Conservation (phyloP, 1,139 yeast species). For the Sugiyamaella grinbergsii region DNA sequence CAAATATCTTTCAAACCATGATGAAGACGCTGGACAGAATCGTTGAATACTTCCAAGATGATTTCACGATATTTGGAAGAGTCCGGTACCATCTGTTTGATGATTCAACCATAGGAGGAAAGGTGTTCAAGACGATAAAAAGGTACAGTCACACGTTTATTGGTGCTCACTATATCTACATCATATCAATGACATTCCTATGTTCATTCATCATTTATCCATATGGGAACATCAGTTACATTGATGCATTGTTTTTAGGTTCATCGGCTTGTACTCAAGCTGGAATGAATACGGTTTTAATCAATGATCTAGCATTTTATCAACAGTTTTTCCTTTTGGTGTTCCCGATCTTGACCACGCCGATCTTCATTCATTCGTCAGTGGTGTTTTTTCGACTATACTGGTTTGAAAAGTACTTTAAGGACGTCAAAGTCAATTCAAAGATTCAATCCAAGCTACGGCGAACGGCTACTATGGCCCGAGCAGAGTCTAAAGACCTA, state of each 20-base stretch:
- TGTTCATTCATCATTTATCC: constrained; percentile 80
- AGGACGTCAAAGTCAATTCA: constrained; percentile 73
- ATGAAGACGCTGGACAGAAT: constrained; percentile 7
- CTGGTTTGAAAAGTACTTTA: constrained; percentile 88
- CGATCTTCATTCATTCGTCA: constrained; percentile 83
- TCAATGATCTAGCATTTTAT: constrained; percentile 62
- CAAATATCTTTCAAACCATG: no score
- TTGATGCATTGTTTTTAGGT: constrained; percentile 77
- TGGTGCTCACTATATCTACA: constrained; percentile 64
- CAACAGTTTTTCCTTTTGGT: constrained; percentile 60
- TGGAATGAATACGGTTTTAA: constrained; percentile 78
- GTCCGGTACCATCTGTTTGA: constrained; percentile 7
- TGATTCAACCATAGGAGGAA: constrained; percentile 7
- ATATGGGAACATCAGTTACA: constrained; percentile 55
- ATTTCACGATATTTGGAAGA: constrained; percentile 12
- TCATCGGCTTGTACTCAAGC: constrained; percentile 86
- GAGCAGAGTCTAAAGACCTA: constrained; percentile 42
- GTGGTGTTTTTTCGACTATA: constrained; percentile 78
- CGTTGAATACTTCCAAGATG: constrained; percentile 11
- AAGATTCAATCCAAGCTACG: constrained; percentile 78
- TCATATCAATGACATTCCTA: constrained; percentile 46
- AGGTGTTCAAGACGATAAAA: neutral
- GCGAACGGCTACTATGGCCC: constrained; percentile 70
- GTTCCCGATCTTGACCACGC: constrained; percentile 69
- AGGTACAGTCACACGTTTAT: constrained; percentile 50